Evolutionary conservation across 139 green algal species (phyloP).

Genomic region (Volvox africanus): DNA sequence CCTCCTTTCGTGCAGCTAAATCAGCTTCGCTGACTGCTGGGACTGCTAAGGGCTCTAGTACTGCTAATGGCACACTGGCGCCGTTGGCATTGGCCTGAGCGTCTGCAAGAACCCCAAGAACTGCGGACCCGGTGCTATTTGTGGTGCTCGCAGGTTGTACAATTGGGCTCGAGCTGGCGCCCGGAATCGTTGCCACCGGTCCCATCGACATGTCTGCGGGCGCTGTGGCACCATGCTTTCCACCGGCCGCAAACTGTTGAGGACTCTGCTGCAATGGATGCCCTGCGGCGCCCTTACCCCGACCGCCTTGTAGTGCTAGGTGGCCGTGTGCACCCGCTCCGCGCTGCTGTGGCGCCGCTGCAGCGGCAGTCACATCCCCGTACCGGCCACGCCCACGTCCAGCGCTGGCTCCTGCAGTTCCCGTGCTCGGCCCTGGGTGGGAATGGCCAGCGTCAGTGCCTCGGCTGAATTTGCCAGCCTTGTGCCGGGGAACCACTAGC

Average conservation of each 20-base stretch:
- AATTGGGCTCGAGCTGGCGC: too few species aligned
- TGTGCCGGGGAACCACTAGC: background rate
- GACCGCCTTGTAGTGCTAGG: background rate
- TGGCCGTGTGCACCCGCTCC: background rate
- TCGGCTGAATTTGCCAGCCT: background rate
- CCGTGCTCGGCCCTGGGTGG: too few species aligned
- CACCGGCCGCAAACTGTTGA: too few species aligned
- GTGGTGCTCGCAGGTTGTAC: too few species aligned
- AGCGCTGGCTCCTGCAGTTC: background rate
- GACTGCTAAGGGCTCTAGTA: too few species aligned
- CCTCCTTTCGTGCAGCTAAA: too few species aligned
- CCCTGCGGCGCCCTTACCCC: background rate
- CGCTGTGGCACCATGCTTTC: too few species aligned
- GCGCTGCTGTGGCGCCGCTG: background rate
- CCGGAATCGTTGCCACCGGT: too few species aligned
- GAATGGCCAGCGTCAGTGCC: background rate
- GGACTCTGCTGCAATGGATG: background rate
- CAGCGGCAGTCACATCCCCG: background rate
- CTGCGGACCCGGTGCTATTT: background rate
- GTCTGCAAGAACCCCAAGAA: background rate
- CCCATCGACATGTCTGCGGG: too few species aligned
- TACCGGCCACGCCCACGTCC: background rate
- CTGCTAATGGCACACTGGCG: too few species aligned
- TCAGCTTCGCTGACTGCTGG: too few species aligned
- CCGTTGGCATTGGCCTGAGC: background rate